phyloP scores from a whole-genome alignment of 1,284 basidiomycete species.

The Cystobasidium pallidum region DNA sequence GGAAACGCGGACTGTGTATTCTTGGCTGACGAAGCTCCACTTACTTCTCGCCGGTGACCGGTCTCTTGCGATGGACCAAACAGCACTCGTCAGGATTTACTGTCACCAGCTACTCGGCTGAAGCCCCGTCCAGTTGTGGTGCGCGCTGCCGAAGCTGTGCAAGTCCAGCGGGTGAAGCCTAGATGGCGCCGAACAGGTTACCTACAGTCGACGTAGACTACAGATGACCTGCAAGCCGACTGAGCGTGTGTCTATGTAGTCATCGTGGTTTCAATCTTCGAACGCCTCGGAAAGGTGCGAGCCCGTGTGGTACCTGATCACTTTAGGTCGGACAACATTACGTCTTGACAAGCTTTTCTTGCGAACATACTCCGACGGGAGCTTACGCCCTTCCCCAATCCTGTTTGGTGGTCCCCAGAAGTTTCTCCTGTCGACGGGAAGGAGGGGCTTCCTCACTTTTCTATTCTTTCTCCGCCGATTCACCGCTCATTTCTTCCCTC shows the following conservation, averaged over 20 bases:
- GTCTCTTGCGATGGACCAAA: not conserved
- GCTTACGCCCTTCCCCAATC: not conserved
- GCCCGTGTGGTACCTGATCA: not conserved
- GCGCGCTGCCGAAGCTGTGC: too few relatives aligned
- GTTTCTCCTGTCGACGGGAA: not conserved
- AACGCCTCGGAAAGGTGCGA: not conserved
- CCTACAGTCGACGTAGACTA: too few relatives aligned
- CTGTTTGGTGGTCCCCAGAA: not conserved
- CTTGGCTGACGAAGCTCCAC: not conserved
- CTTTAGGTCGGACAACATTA: not conserved
- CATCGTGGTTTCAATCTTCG: not conserved
- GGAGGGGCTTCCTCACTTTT: not conserved
- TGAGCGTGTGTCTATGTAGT: not conserved
- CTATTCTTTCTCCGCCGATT: conserved; percentile 15
- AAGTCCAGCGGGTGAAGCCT: too few relatives aligned
- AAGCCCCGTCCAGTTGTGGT: too few relatives aligned
- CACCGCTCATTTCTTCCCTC: not conserved
- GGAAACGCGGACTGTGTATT: too few relatives aligned
- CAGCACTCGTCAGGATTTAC: not conserved
- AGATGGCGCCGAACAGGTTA: too few relatives aligned
- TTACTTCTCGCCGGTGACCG: not conserved
- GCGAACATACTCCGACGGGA: not conserved
- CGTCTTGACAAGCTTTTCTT: not conserved
- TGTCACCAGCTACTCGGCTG: too few relatives aligned
- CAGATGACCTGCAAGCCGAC: too few relatives aligned